Base-by-base conservation (phyloP, 345 rosid species). In the Salix koriyanagi region DNA sequence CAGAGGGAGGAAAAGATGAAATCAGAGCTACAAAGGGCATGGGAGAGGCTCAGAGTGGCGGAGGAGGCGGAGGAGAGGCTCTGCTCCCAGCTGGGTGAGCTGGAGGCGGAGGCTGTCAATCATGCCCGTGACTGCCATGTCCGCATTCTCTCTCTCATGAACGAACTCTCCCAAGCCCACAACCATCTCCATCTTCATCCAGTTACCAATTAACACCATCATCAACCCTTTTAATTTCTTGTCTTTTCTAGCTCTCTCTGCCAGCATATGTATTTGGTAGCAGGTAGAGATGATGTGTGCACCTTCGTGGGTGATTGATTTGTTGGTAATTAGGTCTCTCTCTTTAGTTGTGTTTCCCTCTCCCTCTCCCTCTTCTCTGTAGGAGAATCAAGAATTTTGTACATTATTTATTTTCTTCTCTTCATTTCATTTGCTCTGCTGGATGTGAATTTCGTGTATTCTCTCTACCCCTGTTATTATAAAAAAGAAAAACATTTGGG, bases 21-120 rank as follows among this genome's bases (percentile, higher is more conserved):
- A 83, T 64, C 32, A 70, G 96, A 91, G 88, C 85, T 92, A 28
- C 73, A 73, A 64, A 84, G 72, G 79, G 37, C 86, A 0, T 83
- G 82, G 88, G 84, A 88, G 70, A 76, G 94, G 74, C 81, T 94
- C 1, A 76, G 90, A 39, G 87, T 91, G 76, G 94, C 91, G 4
- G 98, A 92, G 80, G 97, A 92, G 34, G 98, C 87, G 0, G 98
- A 92, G 87, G 97, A 92, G 85, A 80, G 90, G 79, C 91, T 94
- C 60, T 92, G 96, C 82, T 79, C 88, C 7, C 94, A 92, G 89
- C 90, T 94, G 0, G 96, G 97, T 0, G 96, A 94, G 82, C 89
- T 94, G 4, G 97, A 94, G 84, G 97, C 96, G 0, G 98, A 94
- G 84, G 88, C 94, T 32, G 84, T 90, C 44, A 73, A 80, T 50